A percentile compares a stretch with the other conserved stretches of the same genome.
phyloP scores from a whole-genome alignment of 768 basidiomycete species.

The Gymnopilus dilepis region DNA sequence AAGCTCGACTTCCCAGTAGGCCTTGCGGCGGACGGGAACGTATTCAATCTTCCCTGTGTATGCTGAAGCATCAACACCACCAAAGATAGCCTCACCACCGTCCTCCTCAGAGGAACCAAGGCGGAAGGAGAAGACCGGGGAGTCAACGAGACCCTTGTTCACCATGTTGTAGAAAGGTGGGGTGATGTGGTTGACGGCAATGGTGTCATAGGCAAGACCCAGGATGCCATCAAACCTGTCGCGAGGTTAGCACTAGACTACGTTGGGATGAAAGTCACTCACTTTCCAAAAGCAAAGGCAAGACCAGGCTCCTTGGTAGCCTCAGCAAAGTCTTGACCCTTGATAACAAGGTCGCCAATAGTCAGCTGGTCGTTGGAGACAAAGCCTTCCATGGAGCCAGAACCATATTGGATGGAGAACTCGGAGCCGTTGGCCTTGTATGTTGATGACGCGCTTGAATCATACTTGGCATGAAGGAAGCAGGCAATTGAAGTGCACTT shows the following conservation, averaged over 20 bases:
- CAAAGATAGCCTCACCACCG: conserved; percentile 90
- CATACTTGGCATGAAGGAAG: conserved; percentile 94
- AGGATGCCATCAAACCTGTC: conserved; percentile 92
- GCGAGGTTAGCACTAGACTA: not conserved
- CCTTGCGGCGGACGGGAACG: conserved; percentile 91
- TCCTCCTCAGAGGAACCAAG: conserved; percentile 86
- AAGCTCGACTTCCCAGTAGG: conserved; percentile 98
- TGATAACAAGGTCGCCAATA: conserved; percentile 85
- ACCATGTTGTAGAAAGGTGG: conserved; percentile 98
- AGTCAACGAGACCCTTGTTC: conserved; percentile 77
- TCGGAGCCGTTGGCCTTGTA: conserved; percentile 89
- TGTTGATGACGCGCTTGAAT: conserved; percentile 75
- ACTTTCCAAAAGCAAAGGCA: conserved; percentile 96
- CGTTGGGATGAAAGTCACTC: conserved; percentile 38
- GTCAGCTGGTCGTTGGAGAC: conserved; percentile 82
- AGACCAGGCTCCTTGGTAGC: conserved; percentile 96
- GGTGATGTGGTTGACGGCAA: conserved; percentile 89
- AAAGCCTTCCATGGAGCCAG: conserved; percentile 96
- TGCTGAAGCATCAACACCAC: conserved; percentile 80
- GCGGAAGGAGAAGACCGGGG: conserved; percentile 94
- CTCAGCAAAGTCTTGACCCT: conserved; percentile 88
- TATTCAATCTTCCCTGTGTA: conserved; percentile 85
- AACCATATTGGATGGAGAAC: conserved; percentile 93
- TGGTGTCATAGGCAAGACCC: conserved; percentile 94
- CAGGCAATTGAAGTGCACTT: conserved; percentile 89